phyloP scores from a whole-genome alignment of 371 early-diverging fungal genomes.

The Mucor irregularis region DNA sequence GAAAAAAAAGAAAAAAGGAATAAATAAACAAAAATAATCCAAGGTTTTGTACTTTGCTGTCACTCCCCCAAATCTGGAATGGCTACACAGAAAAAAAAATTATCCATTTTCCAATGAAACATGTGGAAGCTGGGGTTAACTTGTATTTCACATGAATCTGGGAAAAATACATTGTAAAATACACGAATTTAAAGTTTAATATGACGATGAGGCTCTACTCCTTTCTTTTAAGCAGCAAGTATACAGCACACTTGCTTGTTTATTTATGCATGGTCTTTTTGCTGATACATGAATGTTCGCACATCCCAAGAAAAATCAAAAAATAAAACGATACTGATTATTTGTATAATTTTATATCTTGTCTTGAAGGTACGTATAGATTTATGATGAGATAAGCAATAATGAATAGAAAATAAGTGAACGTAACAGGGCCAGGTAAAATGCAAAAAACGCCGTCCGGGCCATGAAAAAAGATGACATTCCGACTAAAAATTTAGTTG shows the following conservation, averaged over 20 bases:
- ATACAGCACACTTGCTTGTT: too few species aligned
- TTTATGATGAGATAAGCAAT: slow-evolving; percentile 17
- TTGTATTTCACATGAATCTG: slow-evolving; percentile 30
- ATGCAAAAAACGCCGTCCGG: slow-evolving; percentile 37
- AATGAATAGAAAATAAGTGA: not conserved
- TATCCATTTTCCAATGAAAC: slow-evolving; percentile 19
- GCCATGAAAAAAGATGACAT: slow-evolving; percentile 29
- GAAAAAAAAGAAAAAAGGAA: slow-evolving; percentile 8
- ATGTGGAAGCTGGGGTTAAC: slow-evolving; percentile 21
- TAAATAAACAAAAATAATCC: slow-evolving; percentile 3
- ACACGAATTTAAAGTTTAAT: slow-evolving; percentile 5
- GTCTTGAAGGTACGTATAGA: not conserved
- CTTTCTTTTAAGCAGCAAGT: too few species aligned
- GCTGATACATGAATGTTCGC: not conserved
- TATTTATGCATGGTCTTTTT: too few species aligned
- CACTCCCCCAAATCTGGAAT: slow-evolving; percentile 50
- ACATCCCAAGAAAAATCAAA: not conserved
- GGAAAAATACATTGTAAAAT: slow-evolving; percentile 8
- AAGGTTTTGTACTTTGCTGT: slow-evolving; percentile 51
- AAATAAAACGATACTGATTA: not conserved
- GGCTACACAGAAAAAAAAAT: slow-evolving; percentile 28
- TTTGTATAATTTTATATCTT: too few species aligned
- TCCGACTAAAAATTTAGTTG: slow-evolving; percentile 1
- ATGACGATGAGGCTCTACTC: not conserved
- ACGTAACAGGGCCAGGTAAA: slow-evolving; percentile 40